Evolutionary conservation across 352 stramenopile species (phyloP).

Genomic region (Globisporangium lucens): DNA sequence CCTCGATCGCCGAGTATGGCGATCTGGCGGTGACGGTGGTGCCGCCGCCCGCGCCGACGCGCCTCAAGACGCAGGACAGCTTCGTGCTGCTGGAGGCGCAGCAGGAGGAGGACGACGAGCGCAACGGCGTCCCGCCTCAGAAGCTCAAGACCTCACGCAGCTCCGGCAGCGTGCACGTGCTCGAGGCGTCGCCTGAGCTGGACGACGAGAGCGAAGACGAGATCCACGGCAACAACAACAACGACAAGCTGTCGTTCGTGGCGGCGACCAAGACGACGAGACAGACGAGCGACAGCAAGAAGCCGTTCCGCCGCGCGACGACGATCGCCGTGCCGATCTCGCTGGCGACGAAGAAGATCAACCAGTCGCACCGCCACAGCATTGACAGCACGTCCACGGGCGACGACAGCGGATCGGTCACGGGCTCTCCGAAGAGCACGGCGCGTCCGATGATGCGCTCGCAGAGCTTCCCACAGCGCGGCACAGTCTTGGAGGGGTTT

Average conservation of each 20-base stretch:
- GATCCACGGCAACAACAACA: neutral
- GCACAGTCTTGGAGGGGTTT: constrained; percentile 55
- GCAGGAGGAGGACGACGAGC: neutral
- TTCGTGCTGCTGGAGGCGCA: constrained; percentile 15
- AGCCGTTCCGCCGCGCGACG: constrained; percentile 43
- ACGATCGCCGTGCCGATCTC: constrained; percentile 44
- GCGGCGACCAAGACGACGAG: neutral
- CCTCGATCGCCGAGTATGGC: neutral
- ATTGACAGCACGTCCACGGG: constrained; percentile 15
- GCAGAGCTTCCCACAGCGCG: constrained; percentile 55
- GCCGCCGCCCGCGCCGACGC: neutral
- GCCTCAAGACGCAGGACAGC: constrained; percentile 7
- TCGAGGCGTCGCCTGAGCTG: constrained; percentile 12
- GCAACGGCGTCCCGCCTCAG: neutral
- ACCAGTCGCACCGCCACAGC: constrained; percentile 20
- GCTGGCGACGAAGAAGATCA: constrained; percentile 1
- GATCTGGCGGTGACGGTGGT: neutral
- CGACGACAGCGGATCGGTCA: constrained; percentile 3
- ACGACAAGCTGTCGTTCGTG: neutral
- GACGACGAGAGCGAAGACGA: constrained; percentile 11
- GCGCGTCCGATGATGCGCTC: constrained; percentile 34
- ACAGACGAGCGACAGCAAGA: constrained; percentile 17
- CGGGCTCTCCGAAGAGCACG: constrained; percentile 7
- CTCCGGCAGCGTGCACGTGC: constrained; percentile 9
- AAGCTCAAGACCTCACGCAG: constrained; percentile 4